Base-by-base conservation (phyloP, 2,329 filamentous ascomycete species). In the Phaeophleospora eucalypticola region DNA sequence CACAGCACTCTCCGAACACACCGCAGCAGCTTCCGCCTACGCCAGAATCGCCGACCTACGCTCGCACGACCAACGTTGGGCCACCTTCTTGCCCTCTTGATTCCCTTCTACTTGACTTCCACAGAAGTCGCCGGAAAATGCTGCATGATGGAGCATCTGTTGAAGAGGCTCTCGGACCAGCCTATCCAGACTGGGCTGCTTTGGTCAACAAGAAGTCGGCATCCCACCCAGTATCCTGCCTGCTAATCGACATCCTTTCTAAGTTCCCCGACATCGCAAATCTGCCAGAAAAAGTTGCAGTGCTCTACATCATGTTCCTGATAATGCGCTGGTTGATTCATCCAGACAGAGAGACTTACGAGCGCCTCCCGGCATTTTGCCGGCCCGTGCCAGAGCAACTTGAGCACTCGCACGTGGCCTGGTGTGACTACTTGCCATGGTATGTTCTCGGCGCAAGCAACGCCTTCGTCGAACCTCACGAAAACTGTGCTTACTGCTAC, bases 291-390 rank as follows among this genome's bases (percentile, higher is more conserved):
- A 84, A 87, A 59, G 81, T 94, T 0, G 89, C 86, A 7, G 81
- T 88, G 4, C 75, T 95, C 6, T 94, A 90, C 65, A 73, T 85
- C 62, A 94, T 95, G 87, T 95, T 94, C 67, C 76, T 90, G 24
- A 64, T 89, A 53, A 88, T 93, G 83, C 68, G 71, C 35, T 95
- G 89, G 87, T 83, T 88, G 64, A 85, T 95, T 46, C 80, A 80
- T 20, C 88, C 89, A 0, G 87, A 87, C 0, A 76, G 78, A 50
- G 84, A 89, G 57, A 94, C 89, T 68, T 90, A 86, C 65, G 80
- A 88, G 18, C 78, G 85, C 3, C 70, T 95, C 9, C 89, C 89
- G 0, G 74, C 81, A 3, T 95, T 86, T 81, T 70, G 83, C 33
- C 77, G 77, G 0, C 89, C 89, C 1, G 72, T 78, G 1, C 74